phyloP scores from a whole-genome alignment of 1,284 basidiomycete species.

The Gymnopus androsaceus region DNA sequence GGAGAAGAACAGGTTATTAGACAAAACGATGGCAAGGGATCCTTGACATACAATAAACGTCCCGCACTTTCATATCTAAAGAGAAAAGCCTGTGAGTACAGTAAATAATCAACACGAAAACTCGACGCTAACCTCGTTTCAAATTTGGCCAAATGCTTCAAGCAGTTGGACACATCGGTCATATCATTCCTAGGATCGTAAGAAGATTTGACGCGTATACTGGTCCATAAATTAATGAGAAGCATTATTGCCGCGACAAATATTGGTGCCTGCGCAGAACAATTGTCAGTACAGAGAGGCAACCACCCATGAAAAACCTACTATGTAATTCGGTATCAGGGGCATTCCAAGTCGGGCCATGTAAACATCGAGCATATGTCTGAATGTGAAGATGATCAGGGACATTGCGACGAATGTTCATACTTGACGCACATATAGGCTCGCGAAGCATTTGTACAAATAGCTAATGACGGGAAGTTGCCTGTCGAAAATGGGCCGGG shows the following conservation, averaged over 20 bases:
- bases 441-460: conserved; percentile 39
- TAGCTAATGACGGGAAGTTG: conserved; percentile 31
- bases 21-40: background rate
- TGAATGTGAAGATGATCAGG: too few relatives aligned
- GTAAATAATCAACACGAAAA: background rate
- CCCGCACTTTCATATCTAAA: conserved; percentile 9
- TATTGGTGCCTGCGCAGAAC: conserved; percentile 26
- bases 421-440: too few relatives aligned
- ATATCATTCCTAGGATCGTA: conserved; percentile 59
- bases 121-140: conserved; percentile 31
- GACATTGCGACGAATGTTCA: too few relatives aligned
- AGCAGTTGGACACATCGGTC: conserved; percentile 67
- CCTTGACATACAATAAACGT: background rate
- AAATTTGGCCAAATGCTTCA: conserved; percentile 51
- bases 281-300: conserved; percentile 13
- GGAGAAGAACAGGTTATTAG: background rate
- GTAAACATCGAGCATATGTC: conserved; percentile 44
- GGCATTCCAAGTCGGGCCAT: background rate
- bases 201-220: conserved; percentile 52
- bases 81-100: background rate
- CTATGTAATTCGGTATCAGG: conserved; percentile 22
- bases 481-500: conserved; percentile 26
- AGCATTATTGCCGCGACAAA: conserved; percentile 54
- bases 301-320: conserved; percentile 12
- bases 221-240: conserved; percentile 73